Conservation (phyloP, 768 basidiomycete species). For the Rickenella mellea region DNA sequence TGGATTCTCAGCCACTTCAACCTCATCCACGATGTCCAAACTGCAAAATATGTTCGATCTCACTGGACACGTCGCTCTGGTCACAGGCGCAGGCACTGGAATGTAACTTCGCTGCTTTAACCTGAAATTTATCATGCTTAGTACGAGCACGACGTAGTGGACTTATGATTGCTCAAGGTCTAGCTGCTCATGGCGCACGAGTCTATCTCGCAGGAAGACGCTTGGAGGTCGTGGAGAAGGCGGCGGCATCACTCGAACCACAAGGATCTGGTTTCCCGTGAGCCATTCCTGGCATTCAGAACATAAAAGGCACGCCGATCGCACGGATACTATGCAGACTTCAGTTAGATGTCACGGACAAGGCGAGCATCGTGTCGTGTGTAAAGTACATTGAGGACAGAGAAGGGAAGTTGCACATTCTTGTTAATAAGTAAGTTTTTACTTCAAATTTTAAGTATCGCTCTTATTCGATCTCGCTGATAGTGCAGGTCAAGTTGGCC, state of each 20-base stretch:
- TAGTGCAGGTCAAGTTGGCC: slow-evolving; percentile 73
- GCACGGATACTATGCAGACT: slow-evolving; percentile 28
- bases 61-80: slow-evolving; percentile 42
- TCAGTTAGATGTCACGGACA: slow-evolving; percentile 64
- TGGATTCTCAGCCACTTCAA: too few species aligned
- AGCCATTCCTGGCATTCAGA: slow-evolving; percentile 10
- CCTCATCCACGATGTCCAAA: too few species aligned
- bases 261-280: slow-evolving; percentile 52
- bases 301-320: not conserved
- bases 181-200: slow-evolving; percentile 70
- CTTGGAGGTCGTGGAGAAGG: slow-evolving; percentile 50
- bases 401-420: slow-evolving; percentile 67
- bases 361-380: slow-evolving; percentile 50
- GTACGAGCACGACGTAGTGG: slow-evolving; percentile 18
- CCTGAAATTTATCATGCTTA: not conserved
- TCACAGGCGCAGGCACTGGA: slow-evolving; percentile 41
- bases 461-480: not conserved
- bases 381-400: slow-evolving; percentile 43
- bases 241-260: slow-evolving; percentile 37
- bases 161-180: slow-evolving; percentile 59
- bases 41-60: slow-evolving; percentile 42
- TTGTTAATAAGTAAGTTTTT: slow-evolving; percentile 67
- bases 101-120: slow-evolving; percentile 17
- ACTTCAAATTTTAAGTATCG: not conserved
- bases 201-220: slow-evolving; percentile 75